phyloP scores from a whole-genome alignment of 305 asterid species.

The Nicotiana rustica region DNA sequence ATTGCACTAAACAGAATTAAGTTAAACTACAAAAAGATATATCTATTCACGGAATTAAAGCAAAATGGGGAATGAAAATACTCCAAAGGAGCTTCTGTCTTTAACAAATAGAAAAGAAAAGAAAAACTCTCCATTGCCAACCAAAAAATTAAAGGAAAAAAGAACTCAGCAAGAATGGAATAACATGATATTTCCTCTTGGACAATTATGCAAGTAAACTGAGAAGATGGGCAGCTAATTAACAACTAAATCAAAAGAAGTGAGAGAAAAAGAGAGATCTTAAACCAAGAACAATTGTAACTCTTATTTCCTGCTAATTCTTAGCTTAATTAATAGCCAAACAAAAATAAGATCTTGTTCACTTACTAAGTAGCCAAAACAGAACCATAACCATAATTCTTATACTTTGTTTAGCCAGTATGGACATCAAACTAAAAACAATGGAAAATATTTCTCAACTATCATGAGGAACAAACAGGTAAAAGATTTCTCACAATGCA shows the following conservation, averaged over 20 bases:
- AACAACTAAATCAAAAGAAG: neutral
- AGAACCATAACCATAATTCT: neutral
- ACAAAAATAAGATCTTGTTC: conserved; percentile 11
- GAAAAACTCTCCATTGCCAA: neutral
- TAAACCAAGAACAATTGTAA: conserved; percentile 27
- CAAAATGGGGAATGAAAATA: neutral
- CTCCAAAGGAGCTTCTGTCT: neutral
- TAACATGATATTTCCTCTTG: neutral
- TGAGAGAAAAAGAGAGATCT: conserved; percentile 7
- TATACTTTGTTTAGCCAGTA: neutral
- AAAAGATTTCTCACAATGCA: neutral
- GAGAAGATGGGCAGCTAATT: neutral
- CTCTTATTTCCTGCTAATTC: neutral
- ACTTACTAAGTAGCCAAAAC: conserved; percentile 38
- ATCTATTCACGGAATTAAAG: neutral
- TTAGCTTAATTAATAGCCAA: neutral
- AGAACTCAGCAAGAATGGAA: neutral
- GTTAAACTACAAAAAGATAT: neutral
- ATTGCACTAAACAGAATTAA: neutral
- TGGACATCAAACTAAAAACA: neutral
- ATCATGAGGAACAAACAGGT: neutral
- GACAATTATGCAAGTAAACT: neutral
- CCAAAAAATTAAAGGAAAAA: neutral
- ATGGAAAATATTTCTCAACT: neutral
- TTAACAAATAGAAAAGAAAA: conserved; percentile 10